Evolutionary conservation across 306 rosid genomes (phyloP), one percentile per base, ranked within the genome.

Genomic region (Arachis hypogaea): DNA sequence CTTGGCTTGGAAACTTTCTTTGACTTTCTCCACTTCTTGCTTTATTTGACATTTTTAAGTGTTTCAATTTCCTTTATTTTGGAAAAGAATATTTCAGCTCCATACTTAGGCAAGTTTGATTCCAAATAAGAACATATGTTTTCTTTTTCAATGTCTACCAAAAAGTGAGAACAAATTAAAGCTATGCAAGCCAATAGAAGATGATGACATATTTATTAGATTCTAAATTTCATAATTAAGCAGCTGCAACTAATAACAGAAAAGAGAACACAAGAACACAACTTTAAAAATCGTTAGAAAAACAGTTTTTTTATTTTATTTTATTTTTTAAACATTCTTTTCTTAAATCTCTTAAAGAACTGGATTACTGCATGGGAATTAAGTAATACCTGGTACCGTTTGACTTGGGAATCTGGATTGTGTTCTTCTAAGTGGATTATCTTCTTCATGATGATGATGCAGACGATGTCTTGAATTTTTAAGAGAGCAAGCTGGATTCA

Each of bases 301-400:
- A 69, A 40, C 9, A 29, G 58, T 4, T 22, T 22, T 16, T 14
- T 7, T 56, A 14, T 14, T 14, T 22, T 7, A 22, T 22, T 22
- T 1, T 22, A 14, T 22, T 22, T 22, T 22, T 22, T 22, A 22
- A 7, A 12, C n/a, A n/a, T 56, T 18, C 33, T 28, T 56, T 40
- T 75, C 63, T 11, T 42, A 40, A 40, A 14, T 56, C 65, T 63
- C 72, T 54, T 54, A 18, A 52, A 62, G 67, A 61, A 77, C 59
- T 78, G 77, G 29, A 55, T 74, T 66, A 75, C 62, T 80, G 59
- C 49, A 42, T 78, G 4, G 64, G 65, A 78, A 55, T 57, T 5
- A 75, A 76, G 82, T 36, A 66, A 71, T 88, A 75, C 98, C 96
- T 86, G 96, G 78, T 86, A 93, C 76, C 78, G 78, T 71, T 78